phyloP scores from a whole-genome alignment of 176 grass and related monocot genomes.

The Oryza glumipatula region DNA sequence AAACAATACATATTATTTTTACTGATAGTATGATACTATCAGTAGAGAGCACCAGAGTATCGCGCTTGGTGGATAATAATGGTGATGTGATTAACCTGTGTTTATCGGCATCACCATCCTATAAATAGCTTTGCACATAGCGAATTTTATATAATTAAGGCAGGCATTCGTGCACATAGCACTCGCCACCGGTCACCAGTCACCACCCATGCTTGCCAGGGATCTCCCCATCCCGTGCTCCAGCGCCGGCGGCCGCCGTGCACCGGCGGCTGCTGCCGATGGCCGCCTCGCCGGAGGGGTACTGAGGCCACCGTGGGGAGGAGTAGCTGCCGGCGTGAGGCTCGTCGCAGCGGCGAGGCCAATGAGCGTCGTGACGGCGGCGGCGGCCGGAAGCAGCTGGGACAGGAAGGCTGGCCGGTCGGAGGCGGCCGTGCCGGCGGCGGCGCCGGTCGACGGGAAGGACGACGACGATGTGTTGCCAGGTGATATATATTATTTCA shows the following conservation, averaged over 20 bases:
- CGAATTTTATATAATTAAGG: background rate
- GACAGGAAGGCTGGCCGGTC: slow-evolving; percentile 6
- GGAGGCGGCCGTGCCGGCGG: no score
- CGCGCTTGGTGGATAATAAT: no score
- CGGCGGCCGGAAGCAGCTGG: background rate
- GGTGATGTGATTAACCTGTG: background rate
- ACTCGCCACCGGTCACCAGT: background rate
- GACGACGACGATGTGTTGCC: background rate
- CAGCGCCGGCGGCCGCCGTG: background rate
- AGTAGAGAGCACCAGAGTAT: no score
- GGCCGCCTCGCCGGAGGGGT: background rate
- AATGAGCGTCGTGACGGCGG: background rate
- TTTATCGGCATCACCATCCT: background rate
- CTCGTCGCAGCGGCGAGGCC: slow-evolving; percentile 1
- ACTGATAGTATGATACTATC: no score
- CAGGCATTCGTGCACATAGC: background rate
- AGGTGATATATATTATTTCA: background rate
- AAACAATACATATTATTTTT: no score
- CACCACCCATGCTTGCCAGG: slow-evolving; percentile 34
- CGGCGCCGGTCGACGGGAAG: background rate
- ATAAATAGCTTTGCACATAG: background rate
- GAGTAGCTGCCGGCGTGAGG: background rate
- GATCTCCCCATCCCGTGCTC: slow-evolving; percentile 8
- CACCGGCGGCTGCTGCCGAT: background rate
- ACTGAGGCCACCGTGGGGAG: background rate